Conservation (phyloP, 495 filamentous ascomycete genomes). For the Aspergillus mulundensis region DNA sequence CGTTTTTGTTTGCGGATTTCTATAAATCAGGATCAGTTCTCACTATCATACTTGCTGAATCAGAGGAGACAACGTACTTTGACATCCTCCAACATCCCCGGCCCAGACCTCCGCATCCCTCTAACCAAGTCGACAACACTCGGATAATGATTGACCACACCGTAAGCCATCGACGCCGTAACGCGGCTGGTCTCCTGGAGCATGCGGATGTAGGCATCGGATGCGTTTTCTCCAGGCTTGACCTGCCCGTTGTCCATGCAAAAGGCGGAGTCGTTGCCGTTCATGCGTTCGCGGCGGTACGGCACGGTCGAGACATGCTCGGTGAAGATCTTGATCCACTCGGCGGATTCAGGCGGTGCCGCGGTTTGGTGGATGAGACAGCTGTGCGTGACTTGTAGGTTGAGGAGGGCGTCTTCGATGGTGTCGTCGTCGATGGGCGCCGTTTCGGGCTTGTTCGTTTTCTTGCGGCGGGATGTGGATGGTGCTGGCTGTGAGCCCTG, state of each 20-base stretch:
- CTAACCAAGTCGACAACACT: constrained; percentile 52
- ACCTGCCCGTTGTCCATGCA: constrained; percentile 85
- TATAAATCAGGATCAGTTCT: constrained; percentile 18
- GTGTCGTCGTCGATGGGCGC: constrained; percentile 63
- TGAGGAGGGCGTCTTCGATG: constrained; percentile 70
- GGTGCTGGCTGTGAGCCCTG: constrained; percentile 7
- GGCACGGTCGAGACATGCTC: constrained; percentile 76
- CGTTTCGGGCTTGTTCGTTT: constrained; percentile 39
- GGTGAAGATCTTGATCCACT: constrained; percentile 77
- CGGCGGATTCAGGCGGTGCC: constrained; percentile 58
- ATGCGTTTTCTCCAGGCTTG: constrained; percentile 60
- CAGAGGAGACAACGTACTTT: constrained; percentile 31
- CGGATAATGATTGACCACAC: constrained; percentile 60
- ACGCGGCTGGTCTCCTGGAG: constrained; percentile 72
- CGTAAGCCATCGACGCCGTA: constrained; percentile 69
- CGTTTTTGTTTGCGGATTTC: constrained; percentile 67
- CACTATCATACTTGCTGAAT: too few species aligned
- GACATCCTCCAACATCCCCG: constrained; percentile 56
- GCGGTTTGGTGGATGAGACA: constrained; percentile 72
- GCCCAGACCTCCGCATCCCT: constrained; percentile 58
- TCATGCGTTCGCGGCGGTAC: constrained; percentile 53
- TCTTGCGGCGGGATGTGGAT: constrained; percentile 21
- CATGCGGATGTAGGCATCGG: constrained; percentile 74
- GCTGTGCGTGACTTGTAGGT: constrained; percentile 64
- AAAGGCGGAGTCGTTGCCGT: constrained; percentile 57